Evolutionary conservation across 2,329 filamentous ascomycete species (phyloP).

Genomic region (Lachnellula subtilissima): DNA sequence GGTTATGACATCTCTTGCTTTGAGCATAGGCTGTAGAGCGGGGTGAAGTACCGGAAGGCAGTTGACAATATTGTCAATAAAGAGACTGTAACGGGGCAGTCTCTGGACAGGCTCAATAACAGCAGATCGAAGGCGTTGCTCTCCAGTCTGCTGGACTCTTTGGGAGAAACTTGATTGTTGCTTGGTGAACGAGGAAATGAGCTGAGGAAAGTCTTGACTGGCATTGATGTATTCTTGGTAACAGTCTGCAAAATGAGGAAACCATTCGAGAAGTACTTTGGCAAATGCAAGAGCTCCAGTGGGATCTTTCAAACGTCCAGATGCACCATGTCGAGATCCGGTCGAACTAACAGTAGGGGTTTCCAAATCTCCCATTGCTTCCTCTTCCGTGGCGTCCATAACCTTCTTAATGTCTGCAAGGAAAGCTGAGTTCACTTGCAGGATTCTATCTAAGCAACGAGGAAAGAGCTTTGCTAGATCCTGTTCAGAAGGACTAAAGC

Average conservation of each 20-base stretch:
- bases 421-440: slow-evolving; percentile 77
- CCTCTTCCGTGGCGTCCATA: slow-evolving; percentile 78
- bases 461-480: slow-evolving; percentile 78
- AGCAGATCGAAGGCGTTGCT: slow-evolving; percentile 84
- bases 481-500: slow-evolving; percentile 65
- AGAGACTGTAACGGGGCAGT: slow-evolving; percentile 86
- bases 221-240: slow-evolving; percentile 92
- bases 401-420: slow-evolving; percentile 69
- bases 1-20: slow-evolving; percentile 87
- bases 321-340: slow-evolving; percentile 41
- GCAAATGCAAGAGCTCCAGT: slow-evolving; percentile 76
- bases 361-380: slow-evolving; percentile 73
- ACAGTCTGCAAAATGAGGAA: slow-evolving; percentile 84
- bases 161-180: slow-evolving; percentile 78
- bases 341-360: slow-evolving; percentile 44
- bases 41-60: slow-evolving; percentile 83
- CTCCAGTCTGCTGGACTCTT: slow-evolving; percentile 75
- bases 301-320: slow-evolving; percentile 57
- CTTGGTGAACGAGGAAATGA: slow-evolving; percentile 74
- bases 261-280: slow-evolving; percentile 81
- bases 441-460: slow-evolving; percentile 70
- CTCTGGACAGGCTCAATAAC: slow-evolving; percentile 96
- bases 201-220: slow-evolving; percentile 79
- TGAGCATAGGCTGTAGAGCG: slow-evolving; percentile 75
- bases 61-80: slow-evolving; percentile 92